Base-by-base conservation (phyloP, 192 early-diverging fungal genomes). In the Rhizoclosmatium sp. region DNA sequence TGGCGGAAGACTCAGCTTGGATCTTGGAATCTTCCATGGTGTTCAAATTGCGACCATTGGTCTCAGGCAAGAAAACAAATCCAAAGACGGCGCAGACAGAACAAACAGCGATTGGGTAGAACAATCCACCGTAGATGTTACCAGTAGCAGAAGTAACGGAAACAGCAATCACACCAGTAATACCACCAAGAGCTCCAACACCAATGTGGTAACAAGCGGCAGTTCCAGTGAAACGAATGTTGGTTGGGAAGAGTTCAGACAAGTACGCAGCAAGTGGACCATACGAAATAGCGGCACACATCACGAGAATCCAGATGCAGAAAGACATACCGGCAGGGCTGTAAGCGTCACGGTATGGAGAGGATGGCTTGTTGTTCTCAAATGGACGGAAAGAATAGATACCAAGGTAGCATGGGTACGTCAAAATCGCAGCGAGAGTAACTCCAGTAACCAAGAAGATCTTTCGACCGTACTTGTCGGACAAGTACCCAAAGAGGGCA, bases 191-290 rank as follows among this genome's bases (percentile, higher is more conserved):
- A 42, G 75, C 68, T 4, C 81, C 81, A 41, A 66, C 61, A 54
- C 81, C 81, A 71, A 82, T 74, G 66, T 81, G 76, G 23, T 73
- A 75, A n/a, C 31, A 45, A 45, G 45, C 45, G 2, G 59, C 19
- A 0, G 45, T 62, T 3, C 59, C n/a, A 3, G 81, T 82, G 64
- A 67, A 82, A 3, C 81, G 69, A 39, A 82, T 80, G 4, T 21
- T 10, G 40, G 81, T 82, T 7, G 81, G 81, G 64, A 82, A 82
- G 21, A 82, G 40, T 66, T 82, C 81, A 7, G 75, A 81, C 40
- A 82, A 59, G 49, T 76, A 81, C 39, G 81, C 81, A n/a, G 78
- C 76, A 12, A 82, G 80, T 16, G 81, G 81, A 10, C 80, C 81
- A 51, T 82, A 82, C 19, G 54, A 65, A n/a, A 82, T 41, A 2